Percentiles rank a stretch among this genome's conserved stretches.
These are phyloP conservation scores for Kwoniella shivajii DNA, from an alignment of 1,284 basidiomycete genomes.

Conservation along the genomic window DNA sequence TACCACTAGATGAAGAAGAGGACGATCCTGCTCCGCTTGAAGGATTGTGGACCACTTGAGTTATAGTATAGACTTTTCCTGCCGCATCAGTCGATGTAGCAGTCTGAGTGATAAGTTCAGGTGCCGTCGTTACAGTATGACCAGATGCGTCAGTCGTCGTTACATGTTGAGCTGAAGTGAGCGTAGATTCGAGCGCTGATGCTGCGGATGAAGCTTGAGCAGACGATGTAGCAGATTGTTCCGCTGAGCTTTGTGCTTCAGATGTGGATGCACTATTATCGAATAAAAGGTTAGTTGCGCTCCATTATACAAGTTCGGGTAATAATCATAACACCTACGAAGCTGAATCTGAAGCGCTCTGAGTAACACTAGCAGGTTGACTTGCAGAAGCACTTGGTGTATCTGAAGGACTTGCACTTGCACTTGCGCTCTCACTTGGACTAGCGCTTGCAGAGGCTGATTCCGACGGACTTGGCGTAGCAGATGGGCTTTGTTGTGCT, in stretches of 20 bases:
- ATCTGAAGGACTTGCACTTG: conserved; percentile 11
- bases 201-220: not conserved
- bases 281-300: not conserved
- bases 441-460: conserved; percentile 2
- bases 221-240: conserved; percentile 2
- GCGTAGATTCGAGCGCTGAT: conserved; percentile 10
- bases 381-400: too few relatives aligned
- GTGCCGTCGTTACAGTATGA: conserved; percentile 20
- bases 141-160: conserved; percentile 20
- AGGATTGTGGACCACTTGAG: conserved; percentile 43
- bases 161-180: conserved; percentile 9
- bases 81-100: conserved; percentile 22
- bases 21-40: conserved; percentile 25
- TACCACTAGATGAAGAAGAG: conserved; percentile 18
- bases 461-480: conserved; percentile 8
- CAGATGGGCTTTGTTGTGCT: conserved; percentile 6
- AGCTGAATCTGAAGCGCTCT: conserved; percentile 1
- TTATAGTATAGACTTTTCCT: conserved; percentile 42
- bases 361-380: conserved; percentile 1
- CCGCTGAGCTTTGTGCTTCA: conserved; percentile 10
- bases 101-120: conserved; percentile 31
- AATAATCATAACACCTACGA: conserved; percentile 6
- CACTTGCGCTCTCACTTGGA: conserved; percentile 8
- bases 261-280: not conserved
- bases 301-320: not conserved